Conservation (phyloP, 1,139 yeast genomes). For the Yamadazyma pseudoaaseri region DNA sequence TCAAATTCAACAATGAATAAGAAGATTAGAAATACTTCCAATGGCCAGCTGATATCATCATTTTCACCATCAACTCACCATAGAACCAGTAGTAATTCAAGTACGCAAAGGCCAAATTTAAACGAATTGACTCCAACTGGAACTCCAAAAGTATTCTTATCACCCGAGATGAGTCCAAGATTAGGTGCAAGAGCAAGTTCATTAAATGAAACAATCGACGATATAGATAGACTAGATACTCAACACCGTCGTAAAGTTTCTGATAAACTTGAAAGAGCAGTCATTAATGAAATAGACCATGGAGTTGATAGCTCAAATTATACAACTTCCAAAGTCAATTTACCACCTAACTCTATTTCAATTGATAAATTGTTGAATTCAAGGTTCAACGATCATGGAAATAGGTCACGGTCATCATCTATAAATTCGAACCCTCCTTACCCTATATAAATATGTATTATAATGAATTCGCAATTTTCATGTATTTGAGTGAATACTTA, state of each 20-base stretch:
- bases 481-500: slow-evolving; percentile 40
- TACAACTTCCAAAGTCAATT: slow-evolving; percentile 5
- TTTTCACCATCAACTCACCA: slow-evolving; percentile 1
- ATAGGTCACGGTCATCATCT: slow-evolving; percentile 7
- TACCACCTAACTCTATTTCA: slow-evolving; percentile 11
- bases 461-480: too few relatives aligned
- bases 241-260: neutral
- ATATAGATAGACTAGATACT: neutral
- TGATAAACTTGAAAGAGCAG: neutral
- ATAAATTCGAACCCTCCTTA: slow-evolving; percentile 7
- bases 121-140: neutral
- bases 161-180: slow-evolving; percentile 1
- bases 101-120: slow-evolving; percentile 1
- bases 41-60: neutral
- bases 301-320: neutral
- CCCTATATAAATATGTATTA: too few relatives aligned
- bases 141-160: neutral
- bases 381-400: neutral
- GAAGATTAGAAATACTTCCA: slow-evolving; percentile 1
- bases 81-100: slow-evolving; percentile 1
- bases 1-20: slow-evolving; percentile 1
- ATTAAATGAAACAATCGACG: neutral
- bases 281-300: neutral
- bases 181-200: neutral
- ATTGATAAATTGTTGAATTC: slow-evolving; percentile 7